A percentile compares a stretch with the other conserved stretches of the same genome.
These are phyloP conservation scores for Cercospora janseana DNA, from an alignment of 2,329 filamentous ascomycete genomes.

Conservation along the genomic window DNA sequence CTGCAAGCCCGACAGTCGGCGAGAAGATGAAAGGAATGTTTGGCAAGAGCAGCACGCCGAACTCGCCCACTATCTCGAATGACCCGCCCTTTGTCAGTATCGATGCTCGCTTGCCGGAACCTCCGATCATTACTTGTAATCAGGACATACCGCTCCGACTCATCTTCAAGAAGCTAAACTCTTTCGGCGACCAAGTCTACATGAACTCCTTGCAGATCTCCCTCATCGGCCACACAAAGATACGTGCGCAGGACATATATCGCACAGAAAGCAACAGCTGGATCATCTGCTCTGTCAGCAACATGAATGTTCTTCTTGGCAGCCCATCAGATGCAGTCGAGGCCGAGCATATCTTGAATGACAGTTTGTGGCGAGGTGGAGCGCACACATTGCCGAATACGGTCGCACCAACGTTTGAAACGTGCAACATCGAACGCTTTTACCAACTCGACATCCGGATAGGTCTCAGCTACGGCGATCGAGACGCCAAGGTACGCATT, in stretches of 20 bases:
- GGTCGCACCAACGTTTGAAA: slow-evolving; percentile 79
- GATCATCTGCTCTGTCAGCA: slow-evolving; percentile 69
- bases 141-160: slow-evolving; percentile 77
- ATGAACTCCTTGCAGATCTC: slow-evolving; percentile 78
- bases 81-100: slow-evolving; percentile 63
- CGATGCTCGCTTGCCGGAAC: slow-evolving; percentile 82
- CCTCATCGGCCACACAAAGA: slow-evolving; percentile 73
- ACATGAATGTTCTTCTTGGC: slow-evolving; percentile 70
- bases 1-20: slow-evolving; percentile 32
- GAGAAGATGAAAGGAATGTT: slow-evolving; percentile 62
- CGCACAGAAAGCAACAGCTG: slow-evolving; percentile 71
- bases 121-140: slow-evolving; percentile 85
- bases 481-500: slow-evolving; percentile 44
- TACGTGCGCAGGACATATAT: slow-evolving; percentile 72
- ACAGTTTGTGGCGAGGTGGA: slow-evolving; percentile 68
- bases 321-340: slow-evolving; percentile 56
- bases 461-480: slow-evolving; percentile 70
- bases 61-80: slow-evolving; percentile 27
- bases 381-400: slow-evolving; percentile 71
- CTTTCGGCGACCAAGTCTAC: slow-evolving; percentile 67
- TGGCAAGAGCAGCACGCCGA: slow-evolving; percentile 37
- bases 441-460: slow-evolving; percentile 84
- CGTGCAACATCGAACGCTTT: slow-evolving; percentile 78
- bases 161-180: slow-evolving; percentile 71
- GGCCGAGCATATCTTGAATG: slow-evolving; percentile 47